Conservation (phyloP, 768 basidiomycete species). For the Tricholomella constricta region DNA sequence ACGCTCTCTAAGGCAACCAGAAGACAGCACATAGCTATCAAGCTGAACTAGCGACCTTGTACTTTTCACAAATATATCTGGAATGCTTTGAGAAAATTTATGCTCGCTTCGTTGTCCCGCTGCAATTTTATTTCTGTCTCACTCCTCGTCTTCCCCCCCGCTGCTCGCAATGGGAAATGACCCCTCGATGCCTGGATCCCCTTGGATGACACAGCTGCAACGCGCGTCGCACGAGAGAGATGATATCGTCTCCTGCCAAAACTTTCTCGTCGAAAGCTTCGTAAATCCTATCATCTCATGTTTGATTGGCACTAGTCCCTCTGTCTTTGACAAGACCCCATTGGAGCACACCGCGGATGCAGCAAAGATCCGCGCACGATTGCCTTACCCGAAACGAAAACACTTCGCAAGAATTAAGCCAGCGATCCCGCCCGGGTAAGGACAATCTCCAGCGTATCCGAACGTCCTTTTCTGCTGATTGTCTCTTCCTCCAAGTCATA, state of each 20-base stretch:
- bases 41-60: constrained; percentile 3
- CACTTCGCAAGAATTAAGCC: background rate
- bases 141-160: background rate
- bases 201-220: background rate
- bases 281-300: too few relatives aligned
- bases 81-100: background rate
- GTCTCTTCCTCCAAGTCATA: constrained; percentile 9
- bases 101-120: background rate
- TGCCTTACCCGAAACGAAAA: background rate
- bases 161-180: background rate
- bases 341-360: constrained; percentile 4
- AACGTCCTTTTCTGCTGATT: background rate
- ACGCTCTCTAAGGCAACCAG: background rate
- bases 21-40: background rate
- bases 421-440: constrained; percentile 17
- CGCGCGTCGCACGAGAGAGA: background rate
- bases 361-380: background rate
- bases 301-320: constrained; percentile 8
- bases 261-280: too few relatives aligned
- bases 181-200: background rate
- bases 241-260: background rate
- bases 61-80: background rate
- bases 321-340: constrained; percentile 12
- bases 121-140: too few relatives aligned
- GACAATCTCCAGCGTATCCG: background rate